Evolutionary conservation across 345 rosid species (phyloP).

Genomic region (Salix brachista): DNA sequence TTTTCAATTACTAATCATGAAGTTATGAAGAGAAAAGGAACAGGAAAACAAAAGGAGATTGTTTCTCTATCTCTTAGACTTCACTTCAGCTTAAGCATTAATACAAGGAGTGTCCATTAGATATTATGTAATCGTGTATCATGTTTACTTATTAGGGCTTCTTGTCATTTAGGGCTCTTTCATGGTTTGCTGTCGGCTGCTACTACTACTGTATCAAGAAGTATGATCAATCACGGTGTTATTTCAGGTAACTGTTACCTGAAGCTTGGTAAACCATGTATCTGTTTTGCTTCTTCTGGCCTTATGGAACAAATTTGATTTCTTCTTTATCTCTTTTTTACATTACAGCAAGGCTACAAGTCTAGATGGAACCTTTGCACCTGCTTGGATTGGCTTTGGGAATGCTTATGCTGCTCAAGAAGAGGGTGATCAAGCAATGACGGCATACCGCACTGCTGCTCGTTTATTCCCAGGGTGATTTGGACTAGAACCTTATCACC

Average conservation of each 20-base stretch:
- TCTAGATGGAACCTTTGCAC: slow-evolving; percentile 74
- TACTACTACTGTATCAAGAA: slow-evolving; percentile 71
- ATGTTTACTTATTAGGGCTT: slow-evolving; percentile 6
- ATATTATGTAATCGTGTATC: not conserved
- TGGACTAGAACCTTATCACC: not conserved
- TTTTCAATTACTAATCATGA: not conserved
- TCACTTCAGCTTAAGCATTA: not conserved
- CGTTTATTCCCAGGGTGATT: slow-evolving; percentile 93
- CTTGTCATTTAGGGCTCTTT: slow-evolving; percentile 65
- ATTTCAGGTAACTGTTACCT: slow-evolving; percentile 61
- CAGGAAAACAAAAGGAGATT: not conserved
- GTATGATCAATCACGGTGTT: slow-evolving; percentile 77
- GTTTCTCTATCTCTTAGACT: not conserved
- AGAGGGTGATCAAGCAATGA: slow-evolving; percentile 98
- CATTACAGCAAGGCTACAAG: slow-evolving; percentile 76
- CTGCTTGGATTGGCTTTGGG: slow-evolving; percentile 94
- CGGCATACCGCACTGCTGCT: slow-evolving; percentile 91
- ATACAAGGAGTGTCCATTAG: not conserved
- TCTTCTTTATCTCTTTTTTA: slow-evolving; percentile 10
- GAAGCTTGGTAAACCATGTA: slow-evolving; percentile 1
- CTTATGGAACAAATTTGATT: not conserved
- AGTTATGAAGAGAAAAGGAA: not conserved
- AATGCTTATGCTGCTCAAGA: slow-evolving; percentile 88
- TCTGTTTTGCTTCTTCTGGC: not conserved
- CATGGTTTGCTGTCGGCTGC: slow-evolving; percentile 86